Percentiles rank a stretch among this genome's conserved stretches.
phyloP scores from a whole-genome alignment of 192 early-diverging fungal species.

The Fimicolochytrium jonesii region DNA sequence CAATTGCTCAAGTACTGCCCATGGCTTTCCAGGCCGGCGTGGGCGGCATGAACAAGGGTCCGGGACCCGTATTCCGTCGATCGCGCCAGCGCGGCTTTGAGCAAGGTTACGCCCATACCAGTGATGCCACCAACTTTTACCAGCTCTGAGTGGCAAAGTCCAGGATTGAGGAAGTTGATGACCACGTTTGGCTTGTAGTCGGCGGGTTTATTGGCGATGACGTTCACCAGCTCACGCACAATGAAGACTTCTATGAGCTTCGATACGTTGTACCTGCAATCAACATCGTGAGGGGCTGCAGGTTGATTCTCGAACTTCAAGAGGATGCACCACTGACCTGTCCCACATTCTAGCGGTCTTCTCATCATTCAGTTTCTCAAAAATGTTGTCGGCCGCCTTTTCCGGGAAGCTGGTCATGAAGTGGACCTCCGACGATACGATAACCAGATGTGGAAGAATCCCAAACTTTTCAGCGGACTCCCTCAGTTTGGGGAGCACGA shows the following conservation, averaged over 20 bases:
- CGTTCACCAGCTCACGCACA: constrained; percentile 2
- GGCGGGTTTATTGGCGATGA: background rate
- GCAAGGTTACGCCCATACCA: background rate
- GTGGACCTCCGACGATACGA: constrained; percentile 19
- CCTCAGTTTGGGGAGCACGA: constrained; percentile 11
- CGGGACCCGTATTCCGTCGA: background rate
- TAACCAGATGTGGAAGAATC: background rate
- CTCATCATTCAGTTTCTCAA: constrained; percentile 2
- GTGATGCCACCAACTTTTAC: background rate
- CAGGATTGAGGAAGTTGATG: constrained; percentile 16
- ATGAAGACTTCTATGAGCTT: constrained; percentile 14
- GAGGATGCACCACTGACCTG: no score
- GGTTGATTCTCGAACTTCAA: no score
- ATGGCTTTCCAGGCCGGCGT: background rate
- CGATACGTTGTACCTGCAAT: constrained; percentile 14
- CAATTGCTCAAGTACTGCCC: background rate
- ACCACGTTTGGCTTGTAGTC: background rate
- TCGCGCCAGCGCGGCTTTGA: background rate
- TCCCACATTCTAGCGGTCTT: constrained; percentile 4
- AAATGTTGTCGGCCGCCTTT: constrained; percentile 1
- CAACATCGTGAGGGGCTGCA: no score
- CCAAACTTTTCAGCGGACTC: constrained; percentile 12
- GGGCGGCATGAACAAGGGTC: background rate
- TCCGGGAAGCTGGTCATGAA: constrained; percentile 6
- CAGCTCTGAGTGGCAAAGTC: constrained; percentile 7